Percentiles rank a stretch among this genome's conserved stretches.
phyloP scores from a whole-genome alignment of 1,139 yeast genomes.

The Sugiyamaella novakii region DNA sequence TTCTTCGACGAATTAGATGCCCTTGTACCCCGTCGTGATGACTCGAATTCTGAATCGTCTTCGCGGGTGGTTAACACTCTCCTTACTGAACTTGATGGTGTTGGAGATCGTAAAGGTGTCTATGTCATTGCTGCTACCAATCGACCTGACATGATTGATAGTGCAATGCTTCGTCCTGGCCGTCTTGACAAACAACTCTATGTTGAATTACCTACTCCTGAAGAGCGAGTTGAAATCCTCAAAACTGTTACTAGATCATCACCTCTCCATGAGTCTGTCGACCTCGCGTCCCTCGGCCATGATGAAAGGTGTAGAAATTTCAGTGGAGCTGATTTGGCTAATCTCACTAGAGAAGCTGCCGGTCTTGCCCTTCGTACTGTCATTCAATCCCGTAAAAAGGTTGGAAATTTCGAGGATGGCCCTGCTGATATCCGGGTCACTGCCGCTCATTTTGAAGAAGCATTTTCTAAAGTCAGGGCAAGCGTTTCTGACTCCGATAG shows the following conservation, averaged over 20 bases:
- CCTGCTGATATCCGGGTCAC: constrained; percentile 47
- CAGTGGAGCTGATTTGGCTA: constrained; percentile 94
- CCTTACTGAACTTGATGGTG: constrained; percentile 91
- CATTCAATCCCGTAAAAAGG: constrained; percentile 40
- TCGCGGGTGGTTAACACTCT: constrained; percentile 93
- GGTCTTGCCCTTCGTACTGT: constrained; percentile 74
- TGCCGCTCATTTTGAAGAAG: constrained; percentile 64
- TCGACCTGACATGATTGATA: constrained; percentile 97
- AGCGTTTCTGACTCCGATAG: constrained; percentile 90
- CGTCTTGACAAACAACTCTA: constrained; percentile 90
- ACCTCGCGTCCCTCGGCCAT: constrained; percentile 61
- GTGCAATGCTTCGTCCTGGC: constrained; percentile 98
- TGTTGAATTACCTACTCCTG: constrained; percentile 81
- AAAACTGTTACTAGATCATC: constrained; percentile 74
- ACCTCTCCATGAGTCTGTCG: constrained; percentile 68
- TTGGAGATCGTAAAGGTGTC: constrained; percentile 88
- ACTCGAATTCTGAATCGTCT: constrained; percentile 80
- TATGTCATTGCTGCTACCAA: constrained; percentile 97
- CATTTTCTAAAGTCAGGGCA: constrained; percentile 77
- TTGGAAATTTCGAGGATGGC: constrained; percentile 39
- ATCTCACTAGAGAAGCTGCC: constrained; percentile 90
- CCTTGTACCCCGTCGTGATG: constrained; percentile 89
- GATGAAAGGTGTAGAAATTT: constrained; percentile 85
- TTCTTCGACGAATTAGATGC: constrained; percentile 97
- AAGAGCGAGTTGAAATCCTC: constrained; percentile 79